A percentile compares a stretch with the other conserved stretches of the same genome.
These are phyloP conservation scores for Taiozyma sp. DNA, from an alignment of 1,139 yeast species.

Conservation along the genomic window DNA sequence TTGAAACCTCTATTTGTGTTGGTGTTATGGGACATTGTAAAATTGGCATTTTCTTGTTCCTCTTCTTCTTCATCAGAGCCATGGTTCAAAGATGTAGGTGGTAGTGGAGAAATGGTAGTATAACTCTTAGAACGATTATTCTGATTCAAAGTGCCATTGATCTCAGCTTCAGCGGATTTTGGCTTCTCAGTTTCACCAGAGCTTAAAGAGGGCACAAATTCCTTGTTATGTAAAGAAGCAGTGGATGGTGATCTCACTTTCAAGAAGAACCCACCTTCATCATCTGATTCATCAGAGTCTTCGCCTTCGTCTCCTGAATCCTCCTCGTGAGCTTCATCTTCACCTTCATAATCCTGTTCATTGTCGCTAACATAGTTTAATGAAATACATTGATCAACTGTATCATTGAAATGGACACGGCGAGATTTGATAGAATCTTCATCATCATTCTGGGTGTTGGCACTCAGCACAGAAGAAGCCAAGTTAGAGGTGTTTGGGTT, in stretches of 20 bases:
- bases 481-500: conserved; percentile 1
- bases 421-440: conserved; percentile 30
- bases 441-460: conserved; percentile 45
- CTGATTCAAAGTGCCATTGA: neutral
- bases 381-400: conserved; percentile 90
- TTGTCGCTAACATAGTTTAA: conserved; percentile 25
- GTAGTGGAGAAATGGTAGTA: conserved; percentile 66
- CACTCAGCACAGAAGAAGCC: conserved; percentile 1
- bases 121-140: neutral
- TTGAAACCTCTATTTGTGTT: conserved; percentile 75
- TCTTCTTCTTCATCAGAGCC: conserved; percentile 62
- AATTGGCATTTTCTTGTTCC: conserved; percentile 46
- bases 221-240: conserved; percentile 21
- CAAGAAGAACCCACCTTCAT: conserved; percentile 68
- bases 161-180: neutral
- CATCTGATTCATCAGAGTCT: conserved; percentile 39
- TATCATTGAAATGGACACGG: conserved; percentile 70
- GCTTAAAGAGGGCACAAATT: neutral
- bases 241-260: conserved; percentile 46
- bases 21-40: conserved; percentile 73
- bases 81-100: conserved; percentile 77
- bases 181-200: neutral
- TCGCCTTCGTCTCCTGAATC: conserved; percentile 24
- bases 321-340: conserved; percentile 26
- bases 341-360: conserved; percentile 22